Base-by-base conservation (phyloP, 2,329 filamentous ascomycete genomes). In the Paracamarosporium sp. region DNA sequence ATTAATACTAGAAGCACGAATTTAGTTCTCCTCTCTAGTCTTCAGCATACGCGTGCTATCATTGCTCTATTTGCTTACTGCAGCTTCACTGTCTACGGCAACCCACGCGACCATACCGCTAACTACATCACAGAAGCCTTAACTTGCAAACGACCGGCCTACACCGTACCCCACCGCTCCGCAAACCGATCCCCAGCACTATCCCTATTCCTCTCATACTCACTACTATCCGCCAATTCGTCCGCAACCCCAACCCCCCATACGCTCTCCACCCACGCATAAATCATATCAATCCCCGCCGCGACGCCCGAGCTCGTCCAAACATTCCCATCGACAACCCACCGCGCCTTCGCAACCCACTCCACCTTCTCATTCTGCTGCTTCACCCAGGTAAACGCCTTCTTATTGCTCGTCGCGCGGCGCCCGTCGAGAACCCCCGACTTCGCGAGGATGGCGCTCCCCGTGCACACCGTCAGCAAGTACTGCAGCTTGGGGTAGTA, bases 361-460 rank as follows among this genome's bases (percentile, higher is more conserved):
- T 84, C 72, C 0, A 88, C 85, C 0, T 80, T 75, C 0, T 82
- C 79, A 0, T 84, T 81, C 51, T 81, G 74, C 1, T 76, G 69
- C 1, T 76, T 82, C 8, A 85, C 82, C 7, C 66, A 66, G 25
- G 74, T 72, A 79, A 84, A 90, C 0, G 81, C 79, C 6, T 73
- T 73, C 74, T 91, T 91, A 69, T 91, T 91, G 15, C 86, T 88
- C 3, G 89, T 91, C 4, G 87, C 89, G 15, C 80, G 76, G 59
- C 77, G 79, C 0, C 86, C 85, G 58, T 90, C 82, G 28, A 92
- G 70, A 1, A 90, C 72, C 0, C 88, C 88, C 0, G 87, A 78
- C 41, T 79, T 76, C 0, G 88, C 88, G 0, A 85, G 80, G 4
- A 90, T 72, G 2, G 82, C 82, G 4, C 85, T 80, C 0, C 89